Base-by-base conservation (phyloP, 2,329 filamentous ascomycete species). In the Helotiales sp. region DNA sequence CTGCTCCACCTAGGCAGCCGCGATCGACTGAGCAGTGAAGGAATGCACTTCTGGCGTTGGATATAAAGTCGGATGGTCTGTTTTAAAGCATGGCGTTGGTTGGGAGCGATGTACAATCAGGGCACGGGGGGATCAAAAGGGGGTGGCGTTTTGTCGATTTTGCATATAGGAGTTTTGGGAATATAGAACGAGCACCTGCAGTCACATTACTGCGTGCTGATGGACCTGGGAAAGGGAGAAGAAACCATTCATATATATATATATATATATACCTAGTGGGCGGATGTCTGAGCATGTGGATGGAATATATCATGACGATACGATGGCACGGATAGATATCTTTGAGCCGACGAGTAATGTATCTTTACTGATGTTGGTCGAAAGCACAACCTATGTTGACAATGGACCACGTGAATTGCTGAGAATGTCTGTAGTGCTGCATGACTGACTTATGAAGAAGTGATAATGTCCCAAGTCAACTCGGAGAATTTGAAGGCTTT, bases 1-100 rank as follows among this genome's bases (percentile, higher is more conserved):
- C 69, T n/a, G 67, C 69, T 50, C 69, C 68, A 5, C 66, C 66
- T 29, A 59, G 68, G 44, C 58, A 60, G 30, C 66, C 61, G 13
- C 55, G 63, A 51, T 55, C 58, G 38, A 47, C 58, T 34, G 59
- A 65, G 12, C 62, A 68, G 49, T 46, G 34, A 47, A 48, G 22
- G 42, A 12, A 47, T 29, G 42, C 4, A 30, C 9, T 5, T 30
- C 27, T 44, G 40, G 22, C 22, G 22, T 44, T 15, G 10, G 40
- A 15, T 44, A 25, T 5, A 25, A 15, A 15, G 8, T 44, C 22
- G 22, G 31, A 15, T 34, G 9, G n/a, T 48, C 46, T 48, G 46
- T 13, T 48, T 48, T 31, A 44, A 12, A 48, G 46, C 46, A 27
- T 48, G 46, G 46, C 46, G 46, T 48, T 48, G 46, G 46, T 30